A percentile compares a stretch with the other conserved stretches of the same genome.
phyloP scores from a whole-genome alignment of 1,139 yeast species.

The Candida glucosophila region DNA sequence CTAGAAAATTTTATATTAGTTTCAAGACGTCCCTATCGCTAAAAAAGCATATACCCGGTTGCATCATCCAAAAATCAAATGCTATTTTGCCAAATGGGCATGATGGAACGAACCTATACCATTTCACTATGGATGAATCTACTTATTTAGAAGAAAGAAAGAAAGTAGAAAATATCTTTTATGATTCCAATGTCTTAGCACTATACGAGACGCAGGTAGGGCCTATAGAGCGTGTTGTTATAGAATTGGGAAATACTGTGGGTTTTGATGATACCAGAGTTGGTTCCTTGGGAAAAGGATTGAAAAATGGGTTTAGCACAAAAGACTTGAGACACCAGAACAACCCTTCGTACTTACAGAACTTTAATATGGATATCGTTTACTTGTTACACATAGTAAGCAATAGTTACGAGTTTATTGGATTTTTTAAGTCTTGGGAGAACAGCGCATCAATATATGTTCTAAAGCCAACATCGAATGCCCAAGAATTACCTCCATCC shows the following conservation, averaged over 20 bases:
- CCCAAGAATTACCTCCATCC: conserved; percentile 57
- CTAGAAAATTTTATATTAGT: conserved; percentile 63
- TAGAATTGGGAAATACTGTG: conserved; percentile 71
- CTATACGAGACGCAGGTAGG: conserved; percentile 70
- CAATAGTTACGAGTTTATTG: conserved; percentile 68
- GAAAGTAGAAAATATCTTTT: conserved; percentile 57
- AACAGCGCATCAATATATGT: conserved; percentile 45
- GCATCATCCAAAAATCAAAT: conserved; percentile 51
- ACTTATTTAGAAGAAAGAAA: conserved; percentile 47
- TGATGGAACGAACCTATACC: conserved; percentile 47
- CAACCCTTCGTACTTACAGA: conserved; percentile 42
- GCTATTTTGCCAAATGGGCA: conserved; percentile 68
- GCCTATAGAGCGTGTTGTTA: conserved; percentile 63
- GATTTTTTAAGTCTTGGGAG: conserved; percentile 64
- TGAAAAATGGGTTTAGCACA: conserved; percentile 74
- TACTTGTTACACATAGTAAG: conserved; percentile 68
- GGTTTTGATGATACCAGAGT: conserved; percentile 59
- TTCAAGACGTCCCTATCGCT: conserved; percentile 43
- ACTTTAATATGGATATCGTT: conserved; percentile 51
- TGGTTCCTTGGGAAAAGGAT: conserved; percentile 81
- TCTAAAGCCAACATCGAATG: conserved; percentile 59
- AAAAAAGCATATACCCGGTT: conserved; percentile 38
- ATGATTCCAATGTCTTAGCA: conserved; percentile 56
- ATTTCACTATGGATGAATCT: conserved; percentile 60
- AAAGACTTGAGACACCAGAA: conserved; percentile 45